These are phyloP conservation scores for Pestalotiopsis fici DNA, from an alignment of 2,329 filamentous ascomycete species.

Conservation along the genomic window DNA sequence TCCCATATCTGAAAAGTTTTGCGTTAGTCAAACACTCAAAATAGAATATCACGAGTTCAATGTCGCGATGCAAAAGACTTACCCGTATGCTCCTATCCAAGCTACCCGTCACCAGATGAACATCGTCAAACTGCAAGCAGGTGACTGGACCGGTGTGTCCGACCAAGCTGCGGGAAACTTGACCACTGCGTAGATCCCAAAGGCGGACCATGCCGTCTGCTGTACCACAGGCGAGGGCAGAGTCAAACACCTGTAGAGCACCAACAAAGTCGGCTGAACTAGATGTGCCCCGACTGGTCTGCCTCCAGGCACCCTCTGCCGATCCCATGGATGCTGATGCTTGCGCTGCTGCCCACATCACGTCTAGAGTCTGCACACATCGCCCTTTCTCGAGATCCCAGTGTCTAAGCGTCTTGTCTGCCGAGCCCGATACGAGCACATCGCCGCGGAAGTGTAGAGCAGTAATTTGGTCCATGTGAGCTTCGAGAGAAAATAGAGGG, in stretches of 20 bases:
- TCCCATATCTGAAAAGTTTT: slow-evolving; percentile 84
- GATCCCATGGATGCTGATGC: slow-evolving; percentile 70
- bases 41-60: no score
- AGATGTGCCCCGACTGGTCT: slow-evolving; percentile 65
- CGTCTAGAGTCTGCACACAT: slow-evolving; percentile 94
- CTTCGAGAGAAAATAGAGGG: slow-evolving; percentile 81
- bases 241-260: slow-evolving; percentile 92
- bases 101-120: slow-evolving; percentile 92
- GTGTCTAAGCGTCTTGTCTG: slow-evolving; percentile 95
- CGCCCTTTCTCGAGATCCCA: slow-evolving; percentile 98
- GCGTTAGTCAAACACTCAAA: slow-evolving; percentile 25
- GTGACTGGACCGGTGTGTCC: slow-evolving; percentile 95
- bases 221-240: slow-evolving; percentile 91
- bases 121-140: slow-evolving; percentile 92
- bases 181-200: slow-evolving; percentile 94
- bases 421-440: slow-evolving; percentile 89
- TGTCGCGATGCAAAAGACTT: slow-evolving; percentile 37
- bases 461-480: slow-evolving; percentile 92
- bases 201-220: slow-evolving; percentile 96
- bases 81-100: slow-evolving; percentile 91
- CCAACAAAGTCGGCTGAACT: slow-evolving; percentile 88
- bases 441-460: slow-evolving; percentile 89
- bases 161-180: slow-evolving; percentile 94
- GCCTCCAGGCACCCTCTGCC: slow-evolving; percentile 69
- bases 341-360: slow-evolving; percentile 96